A percentile compares a stretch with the other conserved stretches of the same genome.
These are phyloP conservation scores for Athelia sp. DNA, from an alignment of 1,284 basidiomycete species.

Conservation along the genomic window DNA sequence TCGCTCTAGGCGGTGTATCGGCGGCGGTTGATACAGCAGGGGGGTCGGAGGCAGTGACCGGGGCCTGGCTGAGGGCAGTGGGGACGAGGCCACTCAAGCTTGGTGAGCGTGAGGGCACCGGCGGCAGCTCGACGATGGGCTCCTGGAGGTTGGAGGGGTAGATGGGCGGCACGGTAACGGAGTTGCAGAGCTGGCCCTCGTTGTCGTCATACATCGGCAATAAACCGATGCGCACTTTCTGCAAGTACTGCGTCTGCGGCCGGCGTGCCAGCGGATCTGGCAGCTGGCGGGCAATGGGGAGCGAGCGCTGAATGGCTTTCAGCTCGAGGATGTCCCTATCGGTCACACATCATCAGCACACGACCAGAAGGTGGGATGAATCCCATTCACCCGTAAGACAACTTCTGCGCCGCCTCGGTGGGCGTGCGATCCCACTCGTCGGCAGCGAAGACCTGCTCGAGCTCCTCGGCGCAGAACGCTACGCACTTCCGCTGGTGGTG, in stretches of 20 bases:
- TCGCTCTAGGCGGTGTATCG: neutral
- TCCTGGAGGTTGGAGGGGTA: constrained; percentile 9
- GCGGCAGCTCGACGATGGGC: constrained; percentile 7
- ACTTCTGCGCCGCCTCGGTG: constrained; percentile 28
- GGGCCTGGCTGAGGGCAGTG: constrained; percentile 6
- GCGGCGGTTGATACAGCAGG: constrained; percentile 19
- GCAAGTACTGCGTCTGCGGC: constrained; percentile 33
- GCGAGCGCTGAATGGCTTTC: constrained; percentile 53
- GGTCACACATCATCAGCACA: constrained; percentile 1
- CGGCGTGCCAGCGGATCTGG: constrained; percentile 31
- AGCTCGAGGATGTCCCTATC: constrained; percentile 58
- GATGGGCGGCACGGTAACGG: constrained; percentile 9
- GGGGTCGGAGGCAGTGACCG: constrained; percentile 9
- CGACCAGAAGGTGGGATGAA: neutral
- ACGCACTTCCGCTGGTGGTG: constrained; percentile 41
- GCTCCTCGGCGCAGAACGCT: constrained; percentile 45
- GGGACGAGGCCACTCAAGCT: constrained; percentile 5
- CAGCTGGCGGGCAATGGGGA: constrained; percentile 47
- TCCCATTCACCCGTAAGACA: constrained; percentile 29
- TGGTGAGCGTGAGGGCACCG: constrained; percentile 7
- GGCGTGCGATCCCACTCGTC: constrained; percentile 72
- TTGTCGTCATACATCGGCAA: constrained; percentile 33
- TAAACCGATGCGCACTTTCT: constrained; percentile 47
- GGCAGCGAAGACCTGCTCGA: constrained; percentile 51
- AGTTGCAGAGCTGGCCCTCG: constrained; percentile 10